Conservation (phyloP, 2,329 filamentous ascomycete species). For the Nigrospora osmanthi region DNA sequence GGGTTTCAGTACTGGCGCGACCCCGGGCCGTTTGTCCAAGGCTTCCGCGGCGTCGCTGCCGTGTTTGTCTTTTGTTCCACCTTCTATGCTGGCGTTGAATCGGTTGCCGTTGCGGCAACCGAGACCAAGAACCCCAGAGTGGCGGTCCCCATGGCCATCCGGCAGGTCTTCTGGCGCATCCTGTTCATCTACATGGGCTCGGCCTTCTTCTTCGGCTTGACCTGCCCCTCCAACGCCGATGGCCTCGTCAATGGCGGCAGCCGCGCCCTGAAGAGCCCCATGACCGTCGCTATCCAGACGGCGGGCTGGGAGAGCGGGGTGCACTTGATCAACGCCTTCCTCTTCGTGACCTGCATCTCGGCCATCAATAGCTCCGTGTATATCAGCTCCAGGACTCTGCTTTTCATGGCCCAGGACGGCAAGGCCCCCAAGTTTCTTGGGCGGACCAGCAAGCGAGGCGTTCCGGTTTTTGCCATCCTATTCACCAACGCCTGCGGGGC, state of each 20-base stretch:
- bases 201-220: conserved; percentile 68
- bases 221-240: conserved; percentile 60
- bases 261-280: conserved; percentile 61
- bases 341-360: conserved; percentile 63
- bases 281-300: conserved; percentile 66
- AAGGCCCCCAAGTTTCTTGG: conserved; percentile 66
- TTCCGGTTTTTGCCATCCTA: conserved; percentile 53
- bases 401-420: conserved; percentile 67
- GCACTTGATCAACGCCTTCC: conserved; percentile 72
- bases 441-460: conserved; percentile 56
- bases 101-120: conserved; percentile 54
- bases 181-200: conserved; percentile 60
- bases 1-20: conserved; percentile 67
- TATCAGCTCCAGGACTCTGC: conserved; percentile 64
- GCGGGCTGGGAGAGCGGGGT: conserved; percentile 68
- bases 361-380: conserved; percentile 73
- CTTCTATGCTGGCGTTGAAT: conserved; percentile 59
- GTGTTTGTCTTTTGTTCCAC: conserved; percentile 64
- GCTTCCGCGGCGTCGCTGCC: conserved; percentile 57
- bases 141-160: conserved; percentile 50
- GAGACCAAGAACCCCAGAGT: conserved; percentile 50
- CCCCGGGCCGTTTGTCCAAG: conserved; percentile 63
- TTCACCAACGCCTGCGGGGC: conserved; percentile 65
- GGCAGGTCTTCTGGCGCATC: conserved; percentile 54
- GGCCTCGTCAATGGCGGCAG: conserved; percentile 53